Evolutionary conservation across 805 yeast genomes (phyloP).

Genomic region (Yarrowia sp.): DNA sequence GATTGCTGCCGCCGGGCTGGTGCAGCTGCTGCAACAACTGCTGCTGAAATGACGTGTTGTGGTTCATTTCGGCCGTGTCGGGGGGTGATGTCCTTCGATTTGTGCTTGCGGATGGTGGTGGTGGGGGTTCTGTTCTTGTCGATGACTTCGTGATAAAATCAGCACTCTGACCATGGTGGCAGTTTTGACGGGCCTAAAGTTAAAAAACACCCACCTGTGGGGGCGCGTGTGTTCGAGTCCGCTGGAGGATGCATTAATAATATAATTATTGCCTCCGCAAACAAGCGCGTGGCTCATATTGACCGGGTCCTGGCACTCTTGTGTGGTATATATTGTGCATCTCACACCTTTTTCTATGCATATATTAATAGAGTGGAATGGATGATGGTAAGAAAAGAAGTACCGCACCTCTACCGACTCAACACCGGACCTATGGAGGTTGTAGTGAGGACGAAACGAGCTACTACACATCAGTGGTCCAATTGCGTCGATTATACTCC

Average conservation of each 20-base stretch:
- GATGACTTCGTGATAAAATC: conserved; percentile 35
- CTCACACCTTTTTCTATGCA: too few species aligned
- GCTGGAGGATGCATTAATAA: not conserved
- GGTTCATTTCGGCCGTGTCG: conserved; percentile 34
- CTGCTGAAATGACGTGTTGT: conserved; percentile 39
- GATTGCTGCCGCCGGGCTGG: conserved; percentile 33
- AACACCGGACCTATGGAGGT: too few species aligned
- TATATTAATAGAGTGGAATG: too few species aligned
- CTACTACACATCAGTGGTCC: too few species aligned
- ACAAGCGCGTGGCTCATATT: not conserved
- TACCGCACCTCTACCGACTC: too few species aligned
- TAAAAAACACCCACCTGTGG: not conserved
- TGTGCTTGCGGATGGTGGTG: conserved; percentile 13
- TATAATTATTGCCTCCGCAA: not conserved
- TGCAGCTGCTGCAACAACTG: conserved; percentile 40
- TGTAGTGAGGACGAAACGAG: too few species aligned
- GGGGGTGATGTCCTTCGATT: conserved; percentile 4
- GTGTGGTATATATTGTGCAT: too few species aligned
- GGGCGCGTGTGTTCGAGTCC: conserved; percentile 32
- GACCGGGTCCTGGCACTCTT: too few species aligned
- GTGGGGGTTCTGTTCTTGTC: conserved; percentile 1
- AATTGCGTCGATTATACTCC: too few species aligned
- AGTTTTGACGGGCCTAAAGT: conserved; percentile 26
- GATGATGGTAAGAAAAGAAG: too few species aligned
- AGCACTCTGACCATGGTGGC: conserved; percentile 36